phyloP scores from a whole-genome alignment of 2,329 filamentous ascomycete species.

The Paecilomyces formosus region DNA sequence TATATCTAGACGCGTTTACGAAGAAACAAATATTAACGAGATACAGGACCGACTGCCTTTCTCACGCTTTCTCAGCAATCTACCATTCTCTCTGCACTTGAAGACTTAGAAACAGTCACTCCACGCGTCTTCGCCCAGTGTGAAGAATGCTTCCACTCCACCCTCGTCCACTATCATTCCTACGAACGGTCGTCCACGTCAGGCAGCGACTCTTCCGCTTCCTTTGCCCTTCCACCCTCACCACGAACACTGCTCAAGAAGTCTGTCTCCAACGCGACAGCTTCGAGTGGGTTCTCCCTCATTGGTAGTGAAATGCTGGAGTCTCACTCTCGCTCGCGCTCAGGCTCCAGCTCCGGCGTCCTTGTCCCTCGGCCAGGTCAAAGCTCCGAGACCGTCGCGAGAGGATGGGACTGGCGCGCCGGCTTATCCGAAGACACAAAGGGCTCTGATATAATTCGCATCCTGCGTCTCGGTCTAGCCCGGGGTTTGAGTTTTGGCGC shows the following conservation, averaged over 20 bases:
- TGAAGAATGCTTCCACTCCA: slow-evolving; percentile 70
- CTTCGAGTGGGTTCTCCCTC: slow-evolving; percentile 57
- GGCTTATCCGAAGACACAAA: slow-evolving; percentile 50
- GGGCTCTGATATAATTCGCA: slow-evolving; percentile 63
- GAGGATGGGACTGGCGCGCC: slow-evolving; percentile 67
- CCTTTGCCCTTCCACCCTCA: slow-evolving; percentile 36
- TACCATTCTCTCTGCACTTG: slow-evolving; percentile 65
- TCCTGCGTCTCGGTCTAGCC: slow-evolving; percentile 65
- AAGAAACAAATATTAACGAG: slow-evolving; percentile 8
- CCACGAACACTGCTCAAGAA: slow-evolving; percentile 63
- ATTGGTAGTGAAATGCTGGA: slow-evolving; percentile 67
- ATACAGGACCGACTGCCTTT: slow-evolving; percentile 45
- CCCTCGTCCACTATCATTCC: slow-evolving; percentile 62
- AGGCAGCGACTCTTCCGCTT: slow-evolving; percentile 6
- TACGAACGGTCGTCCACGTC: slow-evolving; percentile 28
- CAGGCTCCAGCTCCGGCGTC: slow-evolving; percentile 39
- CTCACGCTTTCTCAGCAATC: slow-evolving; percentile 68
- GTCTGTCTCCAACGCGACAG: slow-evolving; percentile 47
- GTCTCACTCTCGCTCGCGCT: slow-evolving; percentile 27
- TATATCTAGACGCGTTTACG: slow-evolving; percentile 2
- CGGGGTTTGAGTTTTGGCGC: slow-evolving; percentile 53
- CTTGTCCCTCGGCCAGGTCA: slow-evolving; percentile 28
- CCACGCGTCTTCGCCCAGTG: slow-evolving; percentile 65
- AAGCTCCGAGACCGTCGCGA: slow-evolving; percentile 25
- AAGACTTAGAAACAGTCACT: slow-evolving; percentile 71